A percentile compares a stretch with the other conserved stretches of the same genome.
phyloP scores from a whole-genome alignment of 1,139 yeast species.

The Sugiyamaella pinicola region DNA sequence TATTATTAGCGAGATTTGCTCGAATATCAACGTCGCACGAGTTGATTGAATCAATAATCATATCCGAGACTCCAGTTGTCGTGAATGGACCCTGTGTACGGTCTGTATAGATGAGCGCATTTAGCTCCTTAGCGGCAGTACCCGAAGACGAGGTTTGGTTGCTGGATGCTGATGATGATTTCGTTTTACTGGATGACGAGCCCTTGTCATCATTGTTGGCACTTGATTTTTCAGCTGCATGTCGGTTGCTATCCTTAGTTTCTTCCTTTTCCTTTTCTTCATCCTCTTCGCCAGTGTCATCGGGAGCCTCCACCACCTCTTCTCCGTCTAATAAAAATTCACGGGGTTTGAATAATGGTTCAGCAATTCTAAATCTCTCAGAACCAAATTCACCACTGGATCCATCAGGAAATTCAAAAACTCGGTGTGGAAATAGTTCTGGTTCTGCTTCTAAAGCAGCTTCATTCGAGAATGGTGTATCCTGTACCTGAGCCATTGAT shows the following conservation, averaged over 20 bases:
- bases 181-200: not conserved
- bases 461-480: conserved; percentile 45
- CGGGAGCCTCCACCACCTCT: conserved; percentile 28
- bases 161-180: not conserved
- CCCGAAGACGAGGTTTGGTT: not conserved
- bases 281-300: conserved; percentile 32
- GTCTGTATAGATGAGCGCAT: conserved; percentile 30
- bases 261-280: conserved; percentile 36
- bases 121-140: conserved; percentile 24
- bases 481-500: conserved; percentile 50
- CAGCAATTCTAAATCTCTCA: conserved; percentile 72
- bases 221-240: conserved; percentile 11
- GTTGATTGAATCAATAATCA: conserved; percentile 66
- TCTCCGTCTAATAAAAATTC: conserved; percentile 41
- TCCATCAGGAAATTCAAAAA: conserved; percentile 83
- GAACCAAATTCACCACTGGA: conserved; percentile 53
- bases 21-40: conserved; percentile 84
- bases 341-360: conserved; percentile 61
- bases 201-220: conserved; percentile 13
- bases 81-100: conserved; percentile 29
- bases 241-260: conserved; percentile 28
- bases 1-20: conserved; percentile 87
- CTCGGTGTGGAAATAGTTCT: conserved; percentile 43
- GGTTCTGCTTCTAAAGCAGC: conserved; percentile 22
- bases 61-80: conserved; percentile 61